These are phyloP conservation scores for Ascochyta pisi DNA, from an alignment of 2,329 filamentous ascomycete genomes.

Conservation along the genomic window DNA sequence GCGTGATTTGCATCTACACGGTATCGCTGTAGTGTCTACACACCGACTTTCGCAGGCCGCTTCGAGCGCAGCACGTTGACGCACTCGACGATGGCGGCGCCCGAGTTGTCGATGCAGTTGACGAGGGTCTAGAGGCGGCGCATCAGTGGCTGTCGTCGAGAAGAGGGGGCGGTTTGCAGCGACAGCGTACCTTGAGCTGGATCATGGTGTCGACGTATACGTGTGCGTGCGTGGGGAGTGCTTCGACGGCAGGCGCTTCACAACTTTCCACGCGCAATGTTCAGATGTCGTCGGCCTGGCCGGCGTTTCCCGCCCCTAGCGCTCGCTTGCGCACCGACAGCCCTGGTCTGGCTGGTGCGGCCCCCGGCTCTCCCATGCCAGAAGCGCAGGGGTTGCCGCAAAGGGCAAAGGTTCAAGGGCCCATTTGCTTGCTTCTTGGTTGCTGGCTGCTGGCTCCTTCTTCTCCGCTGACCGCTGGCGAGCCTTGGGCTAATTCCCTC, in stretches of 20 bases:
- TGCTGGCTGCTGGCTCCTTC: constrained; percentile 16
- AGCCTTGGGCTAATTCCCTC: constrained; percentile 29
- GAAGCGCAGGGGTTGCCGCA: background rate
- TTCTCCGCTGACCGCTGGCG: constrained; percentile 19
- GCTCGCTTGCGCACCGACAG: constrained; percentile 16
- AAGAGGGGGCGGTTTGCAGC: too few species aligned
- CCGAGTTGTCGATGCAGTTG: constrained; percentile 99
- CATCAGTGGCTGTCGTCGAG: constrained; percentile 61
- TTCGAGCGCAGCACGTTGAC: constrained; percentile 92
- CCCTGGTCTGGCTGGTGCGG: background rate
- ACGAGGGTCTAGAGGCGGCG: constrained; percentile 75
- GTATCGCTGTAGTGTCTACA: constrained; percentile 32
- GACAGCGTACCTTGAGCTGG: constrained; percentile 50
- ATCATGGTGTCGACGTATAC: constrained; percentile 38
- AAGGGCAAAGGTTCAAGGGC: background rate
- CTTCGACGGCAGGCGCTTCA: background rate
- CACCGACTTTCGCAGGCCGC: constrained; percentile 86
- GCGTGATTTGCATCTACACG: background rate
- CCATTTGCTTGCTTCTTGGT: background rate
- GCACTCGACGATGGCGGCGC: constrained; percentile 96
- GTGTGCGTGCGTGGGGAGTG: background rate
- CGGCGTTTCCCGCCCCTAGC: constrained; percentile 15
- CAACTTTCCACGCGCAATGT: constrained; percentile 16
- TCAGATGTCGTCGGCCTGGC: constrained; percentile 23
- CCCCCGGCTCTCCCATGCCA: background rate